Conservation (phyloP, 2,329 filamentous ascomycete genomes). For the Calonectria montana region DNA sequence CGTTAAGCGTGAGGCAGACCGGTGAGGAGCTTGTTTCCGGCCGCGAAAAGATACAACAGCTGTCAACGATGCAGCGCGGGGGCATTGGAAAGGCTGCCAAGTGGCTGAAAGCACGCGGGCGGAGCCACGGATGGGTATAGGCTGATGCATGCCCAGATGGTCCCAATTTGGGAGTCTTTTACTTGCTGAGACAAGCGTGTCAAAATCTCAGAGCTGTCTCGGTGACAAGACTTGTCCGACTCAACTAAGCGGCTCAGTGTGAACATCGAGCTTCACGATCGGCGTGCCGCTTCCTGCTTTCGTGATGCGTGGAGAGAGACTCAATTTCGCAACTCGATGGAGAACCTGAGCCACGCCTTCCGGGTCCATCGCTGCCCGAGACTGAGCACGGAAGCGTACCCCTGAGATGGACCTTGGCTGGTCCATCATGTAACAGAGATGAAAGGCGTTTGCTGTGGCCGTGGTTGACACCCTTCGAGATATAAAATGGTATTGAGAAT, state of each 20-base stretch:
- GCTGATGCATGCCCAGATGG: not conserved
- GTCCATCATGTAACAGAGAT: not conserved
- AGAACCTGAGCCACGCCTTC: not conserved
- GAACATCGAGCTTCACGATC: not conserved
- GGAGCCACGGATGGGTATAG: not conserved
- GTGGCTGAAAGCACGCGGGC: not conserved
- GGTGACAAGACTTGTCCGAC: not conserved
- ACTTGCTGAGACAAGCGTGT: not conserved
- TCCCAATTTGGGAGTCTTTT: not conserved
- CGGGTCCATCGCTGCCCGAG: not conserved
- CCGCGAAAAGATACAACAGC: not conserved
- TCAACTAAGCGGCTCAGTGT: not conserved
- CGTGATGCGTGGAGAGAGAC: not conserved
- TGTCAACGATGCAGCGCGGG: not conserved
- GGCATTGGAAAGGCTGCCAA: not conserved
- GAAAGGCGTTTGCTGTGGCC: not conserved
- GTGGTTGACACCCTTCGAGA: not conserved
- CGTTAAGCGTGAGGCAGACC: not conserved
- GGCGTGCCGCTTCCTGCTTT: not conserved
- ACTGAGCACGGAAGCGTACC: not conserved
- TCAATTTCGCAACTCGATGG: not conserved
- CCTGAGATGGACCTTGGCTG: not conserved
- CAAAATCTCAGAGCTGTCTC: not conserved
- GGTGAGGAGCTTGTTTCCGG: not conserved
- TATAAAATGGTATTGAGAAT: conserved; percentile 24